A percentile compares a stretch with the other conserved stretches of the same genome.
Evolutionary conservation across 345 rosid species (phyloP).

Genomic region (Turnera subulata): DNA sequence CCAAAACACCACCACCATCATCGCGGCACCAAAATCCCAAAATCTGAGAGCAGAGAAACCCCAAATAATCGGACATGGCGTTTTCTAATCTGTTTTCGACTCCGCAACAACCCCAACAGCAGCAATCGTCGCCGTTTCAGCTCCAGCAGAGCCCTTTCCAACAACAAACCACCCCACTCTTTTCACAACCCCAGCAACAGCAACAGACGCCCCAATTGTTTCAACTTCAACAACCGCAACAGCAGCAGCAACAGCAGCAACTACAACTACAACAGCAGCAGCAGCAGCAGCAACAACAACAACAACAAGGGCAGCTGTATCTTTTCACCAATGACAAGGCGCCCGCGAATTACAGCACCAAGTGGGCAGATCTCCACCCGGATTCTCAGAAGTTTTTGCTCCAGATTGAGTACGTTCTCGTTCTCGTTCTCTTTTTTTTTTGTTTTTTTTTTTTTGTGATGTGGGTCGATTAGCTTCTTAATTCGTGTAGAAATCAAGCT

Average conservation of each 20-base stretch:
- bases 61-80: conserved; percentile 44
- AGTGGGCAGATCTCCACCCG: conserved; percentile 94
- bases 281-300: conserved; percentile 37
- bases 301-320: conserved; percentile 58
- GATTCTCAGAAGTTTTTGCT: conserved; percentile 85
- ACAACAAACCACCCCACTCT: conserved; percentile 37
- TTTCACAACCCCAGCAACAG: conserved; percentile 40
- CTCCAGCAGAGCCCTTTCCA: background rate
- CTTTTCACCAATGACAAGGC: conserved; percentile 76
- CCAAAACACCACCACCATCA: background rate
- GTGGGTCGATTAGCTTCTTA: no score
- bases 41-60: background rate
- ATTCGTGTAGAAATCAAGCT: no score
- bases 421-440: no score
- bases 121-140: conserved; percentile 30
- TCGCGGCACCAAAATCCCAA: background rate
- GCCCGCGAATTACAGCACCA: conserved; percentile 88
- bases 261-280: conserved; percentile 37
- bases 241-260: conserved; percentile 38
- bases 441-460: no score
- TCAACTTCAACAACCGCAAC: conserved; percentile 22
- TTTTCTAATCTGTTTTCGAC: conserved; percentile 47
- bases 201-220: conserved; percentile 28
- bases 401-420: conserved; percentile 63
- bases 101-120: conserved; percentile 55